Evolutionary conservation across 2,329 filamentous ascomycete species (phyloP), one percentile per base, ranked within the genome.

Genomic region (Emergomyces africanus): DNA sequence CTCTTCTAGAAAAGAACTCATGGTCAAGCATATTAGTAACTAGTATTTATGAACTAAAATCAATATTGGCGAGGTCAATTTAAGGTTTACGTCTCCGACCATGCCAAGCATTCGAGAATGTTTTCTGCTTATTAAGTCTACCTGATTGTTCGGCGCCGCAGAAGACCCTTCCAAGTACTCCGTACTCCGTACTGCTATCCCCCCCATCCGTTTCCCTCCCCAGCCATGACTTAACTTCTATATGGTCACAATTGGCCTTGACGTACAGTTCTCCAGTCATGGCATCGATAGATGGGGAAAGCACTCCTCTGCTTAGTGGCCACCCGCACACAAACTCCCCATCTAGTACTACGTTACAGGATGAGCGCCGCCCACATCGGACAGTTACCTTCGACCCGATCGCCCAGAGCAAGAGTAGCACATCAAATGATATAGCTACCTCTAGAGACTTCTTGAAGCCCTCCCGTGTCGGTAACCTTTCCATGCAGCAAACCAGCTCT

Each of bases 331-430:
- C 67, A 49, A 57, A 61, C 58, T 54, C 64, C 60, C 64, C 70
- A 60, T 68, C 69, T 66, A n/a, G n/a, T n/a, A n/a, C n/a, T n/a
- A 72, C 72, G 69, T 74, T 72, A 72, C 71, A 68, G 62, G 68
- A 67, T 64, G 64, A 68, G 54, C 68, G 62, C 64, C 70, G 71
- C 61, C 65, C 69, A 44, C 48, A 20, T 42, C 51, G 58, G 23
- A 59, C 76, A 42, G 77, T 79, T 54, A 76, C 75, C 35, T 79
- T 79, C 67, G 78, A 76, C 59, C 76, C 76, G 25, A 68, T 75
- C 61, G 72, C 76, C 49, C 75, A 74, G 60, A 72, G 71, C 51
- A 68, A 74, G 60, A 71, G 72, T 49, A 68, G 72, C 51, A 68
- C 71, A 60, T 48, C 46, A 28, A 48, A 57, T 39, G 46, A 57